Evolutionary conservation across 306 rosid genomes (phyloP).

Genomic region (Gynostemma pentaphyllum): DNA sequence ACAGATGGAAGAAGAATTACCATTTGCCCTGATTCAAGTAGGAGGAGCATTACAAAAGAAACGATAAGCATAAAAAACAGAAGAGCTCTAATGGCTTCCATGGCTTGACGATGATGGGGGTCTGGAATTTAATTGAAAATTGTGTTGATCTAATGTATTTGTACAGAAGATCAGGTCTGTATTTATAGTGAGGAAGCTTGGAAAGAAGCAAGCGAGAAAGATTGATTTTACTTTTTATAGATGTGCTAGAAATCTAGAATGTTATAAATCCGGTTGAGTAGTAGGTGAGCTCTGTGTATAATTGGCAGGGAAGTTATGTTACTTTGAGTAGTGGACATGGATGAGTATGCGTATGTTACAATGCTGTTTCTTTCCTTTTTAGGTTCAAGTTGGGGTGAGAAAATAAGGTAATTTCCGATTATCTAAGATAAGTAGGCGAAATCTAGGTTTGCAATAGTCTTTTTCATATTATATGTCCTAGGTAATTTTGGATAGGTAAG

Average conservation of each 20-base stretch:
- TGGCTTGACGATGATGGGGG: neutral
- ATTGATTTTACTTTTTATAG: neutral
- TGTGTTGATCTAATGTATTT: no score
- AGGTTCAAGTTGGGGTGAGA: no score
- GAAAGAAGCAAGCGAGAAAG: neutral
- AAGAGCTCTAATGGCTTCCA: slow-evolving; percentile 3
- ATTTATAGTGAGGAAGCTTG: neutral
- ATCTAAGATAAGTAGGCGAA: no score
- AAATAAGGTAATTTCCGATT: no score
- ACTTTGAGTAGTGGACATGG: slow-evolving; percentile 1
- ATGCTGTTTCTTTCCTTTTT: neutral
- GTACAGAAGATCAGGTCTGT: neutral
- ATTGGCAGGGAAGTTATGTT: neutral
- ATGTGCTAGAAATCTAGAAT: neutral
- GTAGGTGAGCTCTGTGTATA: neutral
- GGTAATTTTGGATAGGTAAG: no score
- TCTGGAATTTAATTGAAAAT: no score
- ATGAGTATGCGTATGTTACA: neutral
- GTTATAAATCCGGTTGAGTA: neutral
- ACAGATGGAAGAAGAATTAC: slow-evolving; percentile 5
- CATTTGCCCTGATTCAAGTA: slow-evolving; percentile 20
- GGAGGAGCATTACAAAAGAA: slow-evolving; percentile 28
- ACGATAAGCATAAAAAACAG: slow-evolving; percentile 18
- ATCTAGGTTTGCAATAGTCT: no score
- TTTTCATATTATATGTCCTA: no score